These are phyloP conservation scores for Gossypium aridum DNA, from an alignment of 441 rosid genomes.

Conservation along the genomic window DNA sequence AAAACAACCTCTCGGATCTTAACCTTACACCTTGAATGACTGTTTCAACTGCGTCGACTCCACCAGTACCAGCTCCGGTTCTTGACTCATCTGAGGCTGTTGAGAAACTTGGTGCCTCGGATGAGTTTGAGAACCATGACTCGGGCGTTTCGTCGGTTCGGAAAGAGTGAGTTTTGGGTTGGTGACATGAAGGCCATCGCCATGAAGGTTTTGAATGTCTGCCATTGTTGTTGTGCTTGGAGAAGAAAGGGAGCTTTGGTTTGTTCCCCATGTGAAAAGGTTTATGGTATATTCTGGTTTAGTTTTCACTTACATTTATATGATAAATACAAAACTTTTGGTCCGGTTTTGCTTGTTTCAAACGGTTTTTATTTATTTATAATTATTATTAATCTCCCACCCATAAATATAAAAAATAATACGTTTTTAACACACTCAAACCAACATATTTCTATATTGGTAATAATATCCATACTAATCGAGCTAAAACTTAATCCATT, in stretches of 20 bases:
- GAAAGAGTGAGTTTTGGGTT: constrained; percentile 68
- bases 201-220: constrained; percentile 19
- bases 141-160: constrained; percentile 18
- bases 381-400: no score
- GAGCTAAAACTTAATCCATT: no score
- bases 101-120: constrained; percentile 30
- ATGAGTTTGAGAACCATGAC: constrained; percentile 24
- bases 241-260: constrained; percentile 50
- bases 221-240: constrained; percentile 19
- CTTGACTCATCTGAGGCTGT: not conserved
- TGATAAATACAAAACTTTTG: not conserved
- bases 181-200: constrained; percentile 80
- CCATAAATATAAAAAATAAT: no score
- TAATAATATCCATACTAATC: no score
- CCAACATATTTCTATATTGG: no score
- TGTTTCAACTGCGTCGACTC: constrained; percentile 37
- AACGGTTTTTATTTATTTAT: not conserved
- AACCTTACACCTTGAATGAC: constrained; percentile 51
- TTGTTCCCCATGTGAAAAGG: constrained; percentile 10
- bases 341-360: not conserved
- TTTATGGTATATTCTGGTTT: not conserved
- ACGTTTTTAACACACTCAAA: no score
- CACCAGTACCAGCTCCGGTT: no score
- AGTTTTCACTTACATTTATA: not conserved
- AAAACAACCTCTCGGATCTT: constrained; percentile 54